Base-by-base conservation (phyloP, 1,139 yeast genomes). In the Debaryomyces psychrophilus region DNA sequence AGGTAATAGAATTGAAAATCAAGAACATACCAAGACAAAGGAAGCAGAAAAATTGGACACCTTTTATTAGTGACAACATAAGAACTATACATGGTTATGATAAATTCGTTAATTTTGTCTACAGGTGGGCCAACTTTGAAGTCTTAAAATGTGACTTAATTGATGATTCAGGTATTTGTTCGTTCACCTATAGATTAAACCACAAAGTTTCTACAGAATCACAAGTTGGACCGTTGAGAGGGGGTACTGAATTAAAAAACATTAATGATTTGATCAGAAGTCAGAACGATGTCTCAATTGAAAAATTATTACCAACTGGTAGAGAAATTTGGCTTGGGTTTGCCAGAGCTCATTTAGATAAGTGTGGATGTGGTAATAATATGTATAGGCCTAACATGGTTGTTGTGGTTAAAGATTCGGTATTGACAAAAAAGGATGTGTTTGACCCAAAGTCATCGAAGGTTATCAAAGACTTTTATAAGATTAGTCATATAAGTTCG, bases 41-140 rank as follows among this genome's bases (percentile, higher is more conserved):
- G 9, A 61, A 54, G 27, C 76, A 73, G 50, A 74, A 74, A 53
- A 74, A 74, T 52, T 74, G 79, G 79, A 70, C 77, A 2, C 79
- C 79, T 0, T 62, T 73, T 47, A 49, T 69, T 12, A 65, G 68
- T 49, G 54, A 56, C 18, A 39, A 38, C 1, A 61, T 59, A 23
- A 59, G 72, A 43, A 44, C 46, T 8, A 44, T 45, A 15, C 44
- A 51, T 41, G 57, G 58, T 4, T 61, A 56, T 50, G 77, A 73
- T 52, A 58, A 58, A 33, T 50, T 52, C 31, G 46, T 74, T 15
- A 57, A 67, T 49, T 61, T 72, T 31, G 63, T 73, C 6, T 72
- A 69, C 53, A 55, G 76, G 35, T 73, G 77, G 76, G 60, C 69
- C 17, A 57, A 64, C 35, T 56, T 74, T 26, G 69, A 69, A 47